Conservation (phyloP, 148 eudicot species). For the Silene latifolia region DNA sequence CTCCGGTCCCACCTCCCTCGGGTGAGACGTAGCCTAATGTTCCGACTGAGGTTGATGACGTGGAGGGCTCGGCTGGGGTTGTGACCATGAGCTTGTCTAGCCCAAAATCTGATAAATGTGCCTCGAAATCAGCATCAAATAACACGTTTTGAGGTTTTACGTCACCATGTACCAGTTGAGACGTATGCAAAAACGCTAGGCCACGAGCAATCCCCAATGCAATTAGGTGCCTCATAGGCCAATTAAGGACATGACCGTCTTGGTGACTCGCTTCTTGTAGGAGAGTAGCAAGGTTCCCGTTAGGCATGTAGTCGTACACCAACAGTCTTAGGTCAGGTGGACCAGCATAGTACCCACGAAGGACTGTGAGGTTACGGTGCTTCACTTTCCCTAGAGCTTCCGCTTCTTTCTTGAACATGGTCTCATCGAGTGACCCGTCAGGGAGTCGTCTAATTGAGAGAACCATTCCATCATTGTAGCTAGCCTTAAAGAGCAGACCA, state of each 20-base stretch:
- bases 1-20: conserved; percentile 45
- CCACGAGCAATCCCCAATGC: conserved; percentile 76
- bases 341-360: conserved; percentile 73
- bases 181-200: conserved; percentile 50
- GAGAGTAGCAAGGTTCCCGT: conserved; percentile 67
- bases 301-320: conserved; percentile 80
- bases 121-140: conserved; percentile 82
- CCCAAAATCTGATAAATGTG: conserved; percentile 71
- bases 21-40: conserved; percentile 67
- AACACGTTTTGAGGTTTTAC: conserved; percentile 65
- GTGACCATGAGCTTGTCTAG: conserved; percentile 42
- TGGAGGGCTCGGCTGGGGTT: conserved; percentile 44
- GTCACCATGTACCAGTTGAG: conserved; percentile 54
- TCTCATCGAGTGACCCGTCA: conserved; percentile 40
- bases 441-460: conserved; percentile 65
- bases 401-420: conserved; percentile 58
- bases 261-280: conserved; percentile 78
- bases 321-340: conserved; percentile 54
- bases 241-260: conserved; percentile 75
- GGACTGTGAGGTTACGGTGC: conserved; percentile 66
- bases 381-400: conserved; percentile 62
- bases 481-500: conserved; percentile 66
- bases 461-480: conserved; percentile 65
- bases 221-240: conserved; percentile 84
- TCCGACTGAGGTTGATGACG: conserved; percentile 48